These are phyloP conservation scores for Ilex asprella DNA, from an alignment of 257 asterid species.

Conservation along the genomic window DNA sequence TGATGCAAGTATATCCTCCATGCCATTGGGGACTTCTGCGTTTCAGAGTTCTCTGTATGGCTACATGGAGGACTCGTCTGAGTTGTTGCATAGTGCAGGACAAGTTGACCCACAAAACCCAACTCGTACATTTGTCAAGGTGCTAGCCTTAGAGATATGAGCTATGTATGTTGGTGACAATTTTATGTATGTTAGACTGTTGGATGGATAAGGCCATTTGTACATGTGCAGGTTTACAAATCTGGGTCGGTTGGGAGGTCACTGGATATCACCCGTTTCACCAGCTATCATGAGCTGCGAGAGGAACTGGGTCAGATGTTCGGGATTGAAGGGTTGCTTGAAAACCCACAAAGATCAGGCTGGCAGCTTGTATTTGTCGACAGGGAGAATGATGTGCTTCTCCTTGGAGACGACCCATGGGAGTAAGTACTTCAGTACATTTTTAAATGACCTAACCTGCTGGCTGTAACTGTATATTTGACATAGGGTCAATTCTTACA, in stretches of 20 bases:
- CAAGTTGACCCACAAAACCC: slow-evolving; percentile 54
- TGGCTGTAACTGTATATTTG: too few species aligned
- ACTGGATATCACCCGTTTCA: slow-evolving; percentile 83
- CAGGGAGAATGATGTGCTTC: slow-evolving; percentile 97
- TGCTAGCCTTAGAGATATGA: slow-evolving; percentile 12
- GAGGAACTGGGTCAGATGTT: slow-evolving; percentile 86
- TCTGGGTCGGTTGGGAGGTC: slow-evolving; percentile 89
- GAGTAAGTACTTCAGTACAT: slow-evolving; percentile 46
- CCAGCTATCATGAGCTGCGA: slow-evolving; percentile 91
- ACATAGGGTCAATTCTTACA: too few species aligned
- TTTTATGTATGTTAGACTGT: not conserved
- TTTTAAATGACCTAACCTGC: too few species aligned
- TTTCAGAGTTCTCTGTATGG: slow-evolving; percentile 62
- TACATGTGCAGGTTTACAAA: slow-evolving; percentile 60
- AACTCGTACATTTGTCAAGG: slow-evolving; percentile 71
- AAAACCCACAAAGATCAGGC: slow-evolving; percentile 99
- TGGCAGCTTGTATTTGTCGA: slow-evolving; percentile 99
- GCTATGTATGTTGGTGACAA: slow-evolving; percentile 1
- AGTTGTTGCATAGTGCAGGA: slow-evolving; percentile 52
- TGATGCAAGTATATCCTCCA: slow-evolving; percentile 54
- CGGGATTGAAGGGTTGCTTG: slow-evolving; percentile 90
- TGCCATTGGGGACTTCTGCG: slow-evolving; percentile 58
- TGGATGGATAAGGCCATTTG: slow-evolving; percentile 9
- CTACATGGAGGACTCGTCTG: slow-evolving; percentile 64
- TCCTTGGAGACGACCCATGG: slow-evolving; percentile 99